Evolutionary conservation across 2,329 filamentous ascomycete genomes (phyloP).

Genomic region (Parascedosporium putredinis): DNA sequence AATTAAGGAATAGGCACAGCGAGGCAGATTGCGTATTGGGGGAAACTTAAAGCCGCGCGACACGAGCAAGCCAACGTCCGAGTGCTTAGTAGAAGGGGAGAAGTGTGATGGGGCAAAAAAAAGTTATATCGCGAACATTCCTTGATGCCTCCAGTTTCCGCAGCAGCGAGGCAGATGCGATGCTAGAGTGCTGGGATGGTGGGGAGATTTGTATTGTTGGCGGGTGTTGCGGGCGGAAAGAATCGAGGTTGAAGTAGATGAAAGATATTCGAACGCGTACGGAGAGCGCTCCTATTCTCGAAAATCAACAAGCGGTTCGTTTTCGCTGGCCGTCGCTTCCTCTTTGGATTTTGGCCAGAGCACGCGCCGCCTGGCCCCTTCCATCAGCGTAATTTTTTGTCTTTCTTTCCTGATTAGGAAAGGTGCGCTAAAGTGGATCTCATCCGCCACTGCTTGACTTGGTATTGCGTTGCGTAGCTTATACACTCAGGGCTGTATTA

Average conservation of each 20-base stretch:
- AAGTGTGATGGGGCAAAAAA: not conserved
- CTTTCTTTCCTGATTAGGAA: not conserved
- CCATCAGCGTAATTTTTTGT: not conserved
- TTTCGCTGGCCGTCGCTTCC: not conserved
- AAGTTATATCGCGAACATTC: not conserved
- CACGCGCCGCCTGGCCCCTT: not conserved
- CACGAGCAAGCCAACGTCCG: too few species aligned
- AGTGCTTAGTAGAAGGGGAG: not conserved
- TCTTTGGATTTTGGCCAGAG: not conserved
- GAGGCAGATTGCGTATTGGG: conserved; percentile 2
- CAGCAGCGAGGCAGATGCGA: not conserved
- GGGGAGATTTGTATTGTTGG: not conserved
- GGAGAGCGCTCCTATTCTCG: not conserved
- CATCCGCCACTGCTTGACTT: not conserved
- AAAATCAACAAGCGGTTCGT: not conserved
- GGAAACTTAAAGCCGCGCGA: conserved; percentile 7
- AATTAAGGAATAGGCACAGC: not conserved
- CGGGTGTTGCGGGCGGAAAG: not conserved
- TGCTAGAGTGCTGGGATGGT: not conserved
- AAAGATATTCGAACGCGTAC: conserved; percentile 1
- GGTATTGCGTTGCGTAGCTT: too few species aligned
- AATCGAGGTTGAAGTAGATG: not conserved
- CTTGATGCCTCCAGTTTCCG: not conserved
- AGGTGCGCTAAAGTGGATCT: not conserved
- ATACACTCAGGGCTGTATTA: too few species aligned